Percentiles rank a stretch among this genome's conserved stretches.
Conservation (phyloP, 108 stramenopile species). For the Nannochloropsis salina region DNA sequence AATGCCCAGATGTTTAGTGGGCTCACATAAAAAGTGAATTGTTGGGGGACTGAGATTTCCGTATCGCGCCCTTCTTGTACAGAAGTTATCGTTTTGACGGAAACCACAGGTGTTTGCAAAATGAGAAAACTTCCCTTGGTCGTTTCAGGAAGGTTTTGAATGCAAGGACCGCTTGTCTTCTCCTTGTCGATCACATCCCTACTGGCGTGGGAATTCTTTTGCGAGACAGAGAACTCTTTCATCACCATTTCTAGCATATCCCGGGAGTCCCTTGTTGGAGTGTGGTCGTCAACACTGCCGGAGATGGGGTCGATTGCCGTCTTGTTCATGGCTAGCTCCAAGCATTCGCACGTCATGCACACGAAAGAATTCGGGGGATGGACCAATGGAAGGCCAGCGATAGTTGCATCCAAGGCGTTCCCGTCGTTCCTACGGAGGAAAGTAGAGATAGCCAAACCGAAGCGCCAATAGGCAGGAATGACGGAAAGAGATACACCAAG, state of each 20-base stretch:
- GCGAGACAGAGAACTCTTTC: background rate
- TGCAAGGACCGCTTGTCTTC: background rate
- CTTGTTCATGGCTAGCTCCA: too few relatives aligned
- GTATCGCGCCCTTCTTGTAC: background rate
- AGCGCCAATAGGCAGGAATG: background rate
- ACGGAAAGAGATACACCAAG: background rate
- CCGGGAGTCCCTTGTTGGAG: background rate
- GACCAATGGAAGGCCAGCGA: background rate
- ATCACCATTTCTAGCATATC: background rate
- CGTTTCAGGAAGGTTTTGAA: background rate
- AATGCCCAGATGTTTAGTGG: background rate
- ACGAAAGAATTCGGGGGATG: background rate
- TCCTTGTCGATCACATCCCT: background rate
- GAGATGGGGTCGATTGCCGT: too few relatives aligned
- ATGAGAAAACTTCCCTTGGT: background rate
- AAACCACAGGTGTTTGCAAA: background rate
- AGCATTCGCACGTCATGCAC: background rate
- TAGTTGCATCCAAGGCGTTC: background rate
- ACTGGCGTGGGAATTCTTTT: background rate
- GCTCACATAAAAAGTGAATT: background rate
- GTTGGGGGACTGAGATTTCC: background rate
- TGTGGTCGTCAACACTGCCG: too few relatives aligned
- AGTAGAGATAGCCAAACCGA: background rate
- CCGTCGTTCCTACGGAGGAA: slow-evolving; percentile 11
- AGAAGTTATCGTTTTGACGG: background rate